Evolutionary conservation across 2,329 filamentous ascomycete species (phyloP).

Genomic region (Rutstroemia sp.): DNA sequence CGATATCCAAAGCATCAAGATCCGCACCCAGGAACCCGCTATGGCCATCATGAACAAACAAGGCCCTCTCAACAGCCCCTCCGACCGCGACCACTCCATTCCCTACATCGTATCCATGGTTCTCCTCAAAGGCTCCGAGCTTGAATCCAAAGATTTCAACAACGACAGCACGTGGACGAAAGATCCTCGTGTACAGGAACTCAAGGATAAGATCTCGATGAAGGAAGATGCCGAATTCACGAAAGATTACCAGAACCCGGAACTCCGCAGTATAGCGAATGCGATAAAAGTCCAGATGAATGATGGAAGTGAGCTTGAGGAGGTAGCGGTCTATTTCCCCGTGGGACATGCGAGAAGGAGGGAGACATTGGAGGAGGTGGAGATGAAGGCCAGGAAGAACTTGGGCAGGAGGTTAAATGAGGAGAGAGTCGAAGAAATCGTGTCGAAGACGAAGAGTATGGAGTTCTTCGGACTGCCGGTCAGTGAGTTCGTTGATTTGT

Average conservation of each 20-base stretch:
- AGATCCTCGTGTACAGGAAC: not conserved
- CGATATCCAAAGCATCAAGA: slow-evolving; percentile 23
- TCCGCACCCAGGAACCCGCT: slow-evolving; percentile 29
- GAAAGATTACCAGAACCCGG: slow-evolving; percentile 26
- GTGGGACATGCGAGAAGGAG: slow-evolving; percentile 19
- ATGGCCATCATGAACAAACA: slow-evolving; percentile 29
- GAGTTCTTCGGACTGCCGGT: slow-evolving; percentile 6
- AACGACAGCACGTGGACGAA: slow-evolving; percentile 2
- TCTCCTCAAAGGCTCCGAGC: slow-evolving; percentile 26
- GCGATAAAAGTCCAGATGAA: slow-evolving; percentile 25
- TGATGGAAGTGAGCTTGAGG: slow-evolving; percentile 22
- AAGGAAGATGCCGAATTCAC: slow-evolving; percentile 26
- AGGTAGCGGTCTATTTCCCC: slow-evolving; percentile 33
- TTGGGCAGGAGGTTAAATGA: slow-evolving; percentile 19
- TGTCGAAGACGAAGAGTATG: slow-evolving; percentile 6
- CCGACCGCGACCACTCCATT: slow-evolving; percentile 33
- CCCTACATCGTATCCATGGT: slow-evolving; percentile 30
- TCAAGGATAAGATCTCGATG: slow-evolving; percentile 26
- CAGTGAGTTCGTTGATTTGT: slow-evolving; percentile 8
- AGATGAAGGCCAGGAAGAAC: slow-evolving; percentile 21
- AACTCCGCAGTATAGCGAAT: slow-evolving; percentile 24
- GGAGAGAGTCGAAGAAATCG: slow-evolving; percentile 3
- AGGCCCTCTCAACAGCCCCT: slow-evolving; percentile 24
- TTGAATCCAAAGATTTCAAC: slow-evolving; percentile 8
- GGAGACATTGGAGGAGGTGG: slow-evolving; percentile 17